phyloP scores from a whole-genome alignment of 2,329 filamentous ascomycete genomes.

The Domatiomyces globalis region DNA sequence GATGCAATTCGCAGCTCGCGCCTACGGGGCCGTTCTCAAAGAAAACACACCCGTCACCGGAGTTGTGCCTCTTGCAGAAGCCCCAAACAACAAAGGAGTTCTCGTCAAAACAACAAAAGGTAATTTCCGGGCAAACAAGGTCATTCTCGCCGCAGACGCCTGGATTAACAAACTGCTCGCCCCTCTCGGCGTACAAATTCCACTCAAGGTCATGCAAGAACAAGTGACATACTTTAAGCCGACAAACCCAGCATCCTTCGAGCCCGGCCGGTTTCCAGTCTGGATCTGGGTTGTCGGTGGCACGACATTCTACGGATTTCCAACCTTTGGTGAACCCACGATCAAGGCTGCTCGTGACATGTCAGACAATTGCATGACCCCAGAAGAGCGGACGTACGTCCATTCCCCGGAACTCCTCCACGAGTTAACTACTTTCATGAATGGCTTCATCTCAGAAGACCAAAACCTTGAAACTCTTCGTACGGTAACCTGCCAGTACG shows the following conservation, averaged over 20 bases:
- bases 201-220: conserved; percentile 19
- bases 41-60: conserved; percentile 14
- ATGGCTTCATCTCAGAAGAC: conserved; percentile 16
- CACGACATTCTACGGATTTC: conserved; percentile 20
- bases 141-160: conserved; percentile 19
- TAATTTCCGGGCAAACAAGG: conserved; percentile 14
- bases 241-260: conserved; percentile 8
- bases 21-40: conserved; percentile 17
- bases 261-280: conserved; percentile 16
- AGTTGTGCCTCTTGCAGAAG: too few species aligned
- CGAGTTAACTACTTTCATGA: conserved; percentile 16
- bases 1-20: conserved; percentile 16
- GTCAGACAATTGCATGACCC: conserved; percentile 19
- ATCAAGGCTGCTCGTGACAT: conserved; percentile 20
- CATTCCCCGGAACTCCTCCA: conserved; percentile 17
- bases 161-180: conserved; percentile 20
- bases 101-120: conserved; percentile 18
- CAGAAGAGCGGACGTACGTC: conserved; percentile 20
- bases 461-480: conserved; percentile 16
- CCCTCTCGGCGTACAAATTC: conserved; percentile 17
- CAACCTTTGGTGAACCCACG: conserved; percentile 19
- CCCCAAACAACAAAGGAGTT: conserved; percentile 11
- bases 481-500: conserved; percentile 21
- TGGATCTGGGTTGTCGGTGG: conserved; percentile 18
- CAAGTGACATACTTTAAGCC: conserved; percentile 22